These are phyloP conservation scores for Leccinum truebloodii DNA, from an alignment of 768 basidiomycete species.

Conservation along the genomic window DNA sequence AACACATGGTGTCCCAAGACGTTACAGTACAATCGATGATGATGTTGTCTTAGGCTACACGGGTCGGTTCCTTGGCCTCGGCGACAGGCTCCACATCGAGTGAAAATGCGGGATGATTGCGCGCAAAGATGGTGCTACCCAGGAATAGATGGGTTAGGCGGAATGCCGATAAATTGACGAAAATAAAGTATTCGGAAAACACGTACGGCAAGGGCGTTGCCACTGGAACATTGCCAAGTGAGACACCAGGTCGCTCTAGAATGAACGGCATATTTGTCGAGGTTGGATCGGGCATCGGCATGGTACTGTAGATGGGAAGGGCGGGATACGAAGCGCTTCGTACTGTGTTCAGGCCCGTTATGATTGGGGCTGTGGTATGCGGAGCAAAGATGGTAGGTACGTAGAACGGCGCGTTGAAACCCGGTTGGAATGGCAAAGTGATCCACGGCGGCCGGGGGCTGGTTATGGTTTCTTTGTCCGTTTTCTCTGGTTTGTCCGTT, in stretches of 20 bases:
- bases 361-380: no score
- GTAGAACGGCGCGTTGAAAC: not conserved
- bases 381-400: not conserved
- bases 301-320: not conserved
- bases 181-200: not conserved
- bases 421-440: not conserved
- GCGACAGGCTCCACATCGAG: not conserved
- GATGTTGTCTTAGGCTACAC: not conserved
- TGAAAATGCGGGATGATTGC: not conserved
- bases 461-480: not conserved
- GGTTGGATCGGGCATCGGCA: not conserved
- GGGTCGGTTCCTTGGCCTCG: not conserved
- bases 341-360: no score
- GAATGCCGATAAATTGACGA: not conserved
- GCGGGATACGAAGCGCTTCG: not conserved
- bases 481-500: no score
- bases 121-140: not conserved
- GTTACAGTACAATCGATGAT: not conserved
- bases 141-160: not conserved
- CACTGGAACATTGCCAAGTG: not conserved
- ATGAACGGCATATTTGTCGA: not conserved
- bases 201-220: not conserved
- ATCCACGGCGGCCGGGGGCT: not conserved
- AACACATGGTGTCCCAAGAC: not conserved
- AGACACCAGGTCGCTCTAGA: not conserved